Evolutionary conservation across 148 eudicot genomes (phyloP).

Genomic region (Silene conica): DNA sequence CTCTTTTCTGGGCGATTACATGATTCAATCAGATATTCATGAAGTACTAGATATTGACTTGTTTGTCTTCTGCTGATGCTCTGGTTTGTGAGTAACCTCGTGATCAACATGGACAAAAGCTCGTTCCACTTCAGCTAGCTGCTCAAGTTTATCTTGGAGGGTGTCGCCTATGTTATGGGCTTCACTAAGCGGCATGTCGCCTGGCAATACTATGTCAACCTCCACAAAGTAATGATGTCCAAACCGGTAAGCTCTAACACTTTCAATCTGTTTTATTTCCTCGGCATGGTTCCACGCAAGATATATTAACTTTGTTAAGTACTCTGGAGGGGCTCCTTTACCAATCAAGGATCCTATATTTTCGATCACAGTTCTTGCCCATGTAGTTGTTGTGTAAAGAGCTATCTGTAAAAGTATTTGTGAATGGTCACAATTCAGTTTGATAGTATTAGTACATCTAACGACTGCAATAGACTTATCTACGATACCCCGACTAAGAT

Average conservation of each 20-base stretch:
- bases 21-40: neutral
- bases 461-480: too few relatives aligned
- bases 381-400: conserved; percentile 62
- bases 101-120: conserved; percentile 75
- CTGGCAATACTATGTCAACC: conserved; percentile 67
- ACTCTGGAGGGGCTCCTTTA: conserved; percentile 72
- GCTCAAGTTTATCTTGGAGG: conserved; percentile 70
- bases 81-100: conserved; percentile 61
- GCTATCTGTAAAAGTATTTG: conserved; percentile 45
- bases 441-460: too few relatives aligned
- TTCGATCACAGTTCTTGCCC: conserved; percentile 64
- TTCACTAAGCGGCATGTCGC: conserved; percentile 46
- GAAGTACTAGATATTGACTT: neutral
- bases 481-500: too few relatives aligned
- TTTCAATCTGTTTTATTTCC: conserved; percentile 62
- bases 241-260: conserved; percentile 67
- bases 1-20: neutral
- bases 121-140: conserved; percentile 59
- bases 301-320: conserved; percentile 57
- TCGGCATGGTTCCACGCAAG: conserved; percentile 68
- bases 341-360: conserved; percentile 76
- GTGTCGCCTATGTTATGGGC: conserved; percentile 75
- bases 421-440: too few relatives aligned
- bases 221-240: conserved; percentile 73
- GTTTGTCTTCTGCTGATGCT: conserved; percentile 41